These are phyloP conservation scores for Xylaria grammica DNA, from an alignment of 495 filamentous ascomycete species.

Conservation along the genomic window DNA sequence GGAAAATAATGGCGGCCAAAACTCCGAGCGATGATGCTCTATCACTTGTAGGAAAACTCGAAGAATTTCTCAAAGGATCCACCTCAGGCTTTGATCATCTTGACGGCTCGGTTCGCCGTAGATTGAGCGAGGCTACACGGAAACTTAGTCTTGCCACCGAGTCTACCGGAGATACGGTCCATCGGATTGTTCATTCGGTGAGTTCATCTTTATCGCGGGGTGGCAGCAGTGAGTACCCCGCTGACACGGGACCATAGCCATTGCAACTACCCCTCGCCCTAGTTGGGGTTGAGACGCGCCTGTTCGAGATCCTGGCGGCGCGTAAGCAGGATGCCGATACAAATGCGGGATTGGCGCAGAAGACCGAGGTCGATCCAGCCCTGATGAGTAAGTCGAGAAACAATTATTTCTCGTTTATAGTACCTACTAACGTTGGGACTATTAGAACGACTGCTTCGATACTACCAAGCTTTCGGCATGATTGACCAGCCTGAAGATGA, in stretches of 20 bases:
- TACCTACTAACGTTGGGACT: neutral
- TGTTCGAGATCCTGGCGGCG: conserved; percentile 41
- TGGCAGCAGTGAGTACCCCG: neutral
- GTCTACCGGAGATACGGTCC: conserved; percentile 11
- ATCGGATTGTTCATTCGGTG: conserved; percentile 16
- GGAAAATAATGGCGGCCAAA: too few species aligned
- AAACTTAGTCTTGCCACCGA: conserved; percentile 15
- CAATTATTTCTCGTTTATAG: neutral
- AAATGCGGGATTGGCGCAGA: conserved; percentile 35
- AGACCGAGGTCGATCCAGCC: conserved; percentile 34
- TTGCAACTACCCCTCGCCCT: conserved; percentile 32
- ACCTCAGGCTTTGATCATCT: too few species aligned
- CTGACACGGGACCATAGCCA: conserved; percentile 9
- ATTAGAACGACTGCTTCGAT: conserved; percentile 50
- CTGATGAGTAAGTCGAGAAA: conserved; percentile 43
- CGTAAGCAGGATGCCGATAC: conserved; percentile 24
- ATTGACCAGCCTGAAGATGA: conserved; percentile 43
- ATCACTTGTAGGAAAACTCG: too few species aligned
- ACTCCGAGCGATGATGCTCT: too few species aligned
- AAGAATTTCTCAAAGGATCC: too few species aligned
- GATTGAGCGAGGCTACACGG: conserved; percentile 13
- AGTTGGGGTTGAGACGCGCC: conserved; percentile 40
- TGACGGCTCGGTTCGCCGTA: neutral
- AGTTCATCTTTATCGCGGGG: neutral
- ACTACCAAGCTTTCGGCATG: conserved; percentile 44